Conservation (phyloP, 164 flowering plant genomes). For the Nelumbo lutea region DNA sequence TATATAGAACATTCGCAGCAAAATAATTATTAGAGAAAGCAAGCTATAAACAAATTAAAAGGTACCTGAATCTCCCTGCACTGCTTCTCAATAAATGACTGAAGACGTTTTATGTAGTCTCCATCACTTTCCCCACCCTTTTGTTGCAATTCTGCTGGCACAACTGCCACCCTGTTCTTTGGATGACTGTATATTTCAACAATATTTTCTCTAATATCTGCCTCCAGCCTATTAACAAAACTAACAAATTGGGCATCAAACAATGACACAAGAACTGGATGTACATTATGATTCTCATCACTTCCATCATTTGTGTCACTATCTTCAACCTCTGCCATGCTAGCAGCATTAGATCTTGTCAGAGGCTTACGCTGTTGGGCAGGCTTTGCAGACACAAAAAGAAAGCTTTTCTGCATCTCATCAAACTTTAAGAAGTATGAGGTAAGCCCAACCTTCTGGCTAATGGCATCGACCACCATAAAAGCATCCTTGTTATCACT, state of each 20-base stretch:
- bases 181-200: conserved; percentile 78
- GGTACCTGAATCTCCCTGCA: conserved; percentile 91
- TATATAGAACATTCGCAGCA: background rate
- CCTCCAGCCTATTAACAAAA: conserved; percentile 56
- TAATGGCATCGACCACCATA: conserved; percentile 71
- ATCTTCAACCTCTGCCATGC: conserved; percentile 70
- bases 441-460: conserved; percentile 83
- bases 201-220: conserved; percentile 63
- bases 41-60: background rate
- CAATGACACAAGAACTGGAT: conserved; percentile 55
- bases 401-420: conserved; percentile 69
- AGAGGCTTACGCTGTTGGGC: conserved; percentile 45
- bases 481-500: conserved; percentile 56
- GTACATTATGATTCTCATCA: conserved; percentile 47
- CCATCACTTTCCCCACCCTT: conserved; percentile 63
- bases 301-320: conserved; percentile 33
- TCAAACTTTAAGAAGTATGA: conserved; percentile 74
- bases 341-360: conserved; percentile 68
- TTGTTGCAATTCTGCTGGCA: conserved; percentile 86
- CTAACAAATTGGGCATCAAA: conserved; percentile 61
- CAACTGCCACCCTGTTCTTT: conserved; percentile 70
- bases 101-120: conserved; percentile 74
- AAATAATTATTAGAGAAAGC: background rate
- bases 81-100: conserved; percentile 77
- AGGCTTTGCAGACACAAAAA: conserved; percentile 46